Evolutionary conservation across 208 protist genomes (phyloP).

Genomic region (Naegleria lovaniensis): DNA sequence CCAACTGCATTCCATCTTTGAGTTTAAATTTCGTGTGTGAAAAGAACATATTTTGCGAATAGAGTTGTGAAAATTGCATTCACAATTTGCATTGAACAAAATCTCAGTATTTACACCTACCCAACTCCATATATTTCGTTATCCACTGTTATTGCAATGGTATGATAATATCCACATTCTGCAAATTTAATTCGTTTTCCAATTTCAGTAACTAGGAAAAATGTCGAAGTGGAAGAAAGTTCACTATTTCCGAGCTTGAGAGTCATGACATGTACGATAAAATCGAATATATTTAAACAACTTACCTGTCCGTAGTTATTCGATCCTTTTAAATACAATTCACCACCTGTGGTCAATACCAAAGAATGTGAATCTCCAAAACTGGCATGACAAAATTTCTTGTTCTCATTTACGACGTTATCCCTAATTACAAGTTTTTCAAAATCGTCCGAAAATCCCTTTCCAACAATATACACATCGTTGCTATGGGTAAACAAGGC

Average conservation of each 20-base stretch:
- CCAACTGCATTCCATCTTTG: too few relatives aligned
- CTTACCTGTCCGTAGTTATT: neutral
- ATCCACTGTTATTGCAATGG: neutral
- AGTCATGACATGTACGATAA: too few relatives aligned
- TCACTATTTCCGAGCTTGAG: too few relatives aligned
- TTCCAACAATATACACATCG: neutral
- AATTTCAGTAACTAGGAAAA: too few relatives aligned
- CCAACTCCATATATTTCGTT: neutral
- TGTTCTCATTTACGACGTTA: neutral
- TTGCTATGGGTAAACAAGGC: neutral
- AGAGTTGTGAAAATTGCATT: too few relatives aligned
- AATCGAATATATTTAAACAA: too few relatives aligned
- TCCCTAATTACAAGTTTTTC: neutral
- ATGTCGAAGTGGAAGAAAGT: too few relatives aligned
- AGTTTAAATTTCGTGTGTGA: too few relatives aligned
- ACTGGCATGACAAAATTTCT: neutral
- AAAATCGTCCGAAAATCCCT: neutral
- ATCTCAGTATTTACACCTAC: too few relatives aligned
- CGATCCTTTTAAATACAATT: neutral
- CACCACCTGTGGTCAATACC: neutral
- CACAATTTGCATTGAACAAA: too few relatives aligned
- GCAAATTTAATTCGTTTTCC: neutral
- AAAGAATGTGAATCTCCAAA: neutral
- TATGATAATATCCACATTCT: neutral
- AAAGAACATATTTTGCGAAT: too few relatives aligned